Percentiles rank a stretch among this genome's conserved stretches.
Conservation (phyloP, 345 rosid species). For the Euphorbia peplus region DNA sequence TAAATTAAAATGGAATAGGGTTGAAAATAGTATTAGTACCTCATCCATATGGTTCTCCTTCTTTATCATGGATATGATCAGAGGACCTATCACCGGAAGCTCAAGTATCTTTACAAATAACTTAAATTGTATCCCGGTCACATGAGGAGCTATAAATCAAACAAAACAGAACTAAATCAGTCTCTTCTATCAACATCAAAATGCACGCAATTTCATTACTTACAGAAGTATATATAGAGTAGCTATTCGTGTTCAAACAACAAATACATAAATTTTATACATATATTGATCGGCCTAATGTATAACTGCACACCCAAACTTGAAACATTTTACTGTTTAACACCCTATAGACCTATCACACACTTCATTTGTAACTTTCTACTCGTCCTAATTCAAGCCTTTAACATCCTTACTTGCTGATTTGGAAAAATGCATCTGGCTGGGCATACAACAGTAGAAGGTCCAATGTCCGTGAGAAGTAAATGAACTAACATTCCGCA, state of each 20-base stretch:
- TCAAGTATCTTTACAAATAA: constrained; percentile 56
- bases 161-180: background rate
- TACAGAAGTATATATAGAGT: background rate
- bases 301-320: too few species aligned
- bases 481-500: too few species aligned
- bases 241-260: background rate
- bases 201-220: background rate
- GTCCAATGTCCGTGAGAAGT: too few species aligned
- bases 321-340: too few species aligned
- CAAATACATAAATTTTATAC: background rate
- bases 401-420: too few species aligned
- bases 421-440: too few species aligned
- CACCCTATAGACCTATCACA: too few species aligned
- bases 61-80: constrained; percentile 46
- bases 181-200: background rate
- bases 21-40: constrained; percentile 33
- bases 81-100: constrained; percentile 59
- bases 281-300: too few species aligned
- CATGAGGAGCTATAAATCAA: constrained; percentile 60
- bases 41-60: constrained; percentile 56
- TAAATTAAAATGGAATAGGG: background rate
- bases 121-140: constrained; percentile 60
- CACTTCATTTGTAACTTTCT: too few species aligned
- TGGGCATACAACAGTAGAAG: too few species aligned
- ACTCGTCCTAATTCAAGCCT: too few species aligned